Percentiles rank a stretch among this genome's conserved stretches.
phyloP scores from a whole-genome alignment of 2,329 filamentous ascomycete species.

The Botrytis paeoniae region DNA sequence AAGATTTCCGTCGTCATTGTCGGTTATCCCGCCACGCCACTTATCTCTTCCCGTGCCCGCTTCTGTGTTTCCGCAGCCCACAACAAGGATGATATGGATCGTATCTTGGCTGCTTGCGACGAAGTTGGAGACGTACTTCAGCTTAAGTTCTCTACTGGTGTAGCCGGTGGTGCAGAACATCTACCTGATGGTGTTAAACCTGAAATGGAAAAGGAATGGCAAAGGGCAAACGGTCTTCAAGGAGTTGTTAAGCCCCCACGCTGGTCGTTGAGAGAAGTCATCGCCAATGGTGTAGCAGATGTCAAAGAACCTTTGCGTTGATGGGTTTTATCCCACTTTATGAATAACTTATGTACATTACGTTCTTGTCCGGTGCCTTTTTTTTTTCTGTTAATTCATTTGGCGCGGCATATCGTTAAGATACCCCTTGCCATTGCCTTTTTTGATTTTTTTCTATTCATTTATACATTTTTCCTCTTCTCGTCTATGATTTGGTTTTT shows the following conservation, averaged over 20 bases:
- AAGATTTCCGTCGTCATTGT: slow-evolving; percentile 98
- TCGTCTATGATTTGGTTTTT: slow-evolving; percentile 1
- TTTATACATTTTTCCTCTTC: slow-evolving; percentile 10
- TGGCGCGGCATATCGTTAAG: slow-evolving; percentile 19
- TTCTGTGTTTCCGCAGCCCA: slow-evolving; percentile 96
- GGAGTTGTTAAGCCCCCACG: slow-evolving; percentile 55
- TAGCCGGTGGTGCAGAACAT: slow-evolving; percentile 81
- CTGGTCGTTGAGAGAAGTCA: slow-evolving; percentile 70
- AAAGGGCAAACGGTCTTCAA: slow-evolving; percentile 53
- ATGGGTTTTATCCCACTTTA: slow-evolving; percentile 20
- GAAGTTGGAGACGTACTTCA: slow-evolving; percentile 90
- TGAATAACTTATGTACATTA: slow-evolving; percentile 20
- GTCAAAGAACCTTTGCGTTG: slow-evolving; percentile 61
- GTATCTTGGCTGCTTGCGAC: slow-evolving; percentile 83
- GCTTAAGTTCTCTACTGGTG: slow-evolving; percentile 94
- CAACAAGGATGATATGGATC: slow-evolving; percentile 97
- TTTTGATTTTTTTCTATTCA: slow-evolving; percentile 11
- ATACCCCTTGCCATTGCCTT: slow-evolving; percentile 17
- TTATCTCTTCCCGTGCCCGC: slow-evolving; percentile 89
- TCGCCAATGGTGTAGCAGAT: slow-evolving; percentile 66
- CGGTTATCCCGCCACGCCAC: slow-evolving; percentile 91
- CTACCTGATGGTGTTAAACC: slow-evolving; percentile 68
- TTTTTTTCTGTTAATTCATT: slow-evolving; percentile 13
- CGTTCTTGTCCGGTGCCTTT: slow-evolving; percentile 14
- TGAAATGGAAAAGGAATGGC: slow-evolving; percentile 70